Conservation (phyloP, 2,329 filamentous ascomycete genomes). For the Diaporthe ilicicola region DNA sequence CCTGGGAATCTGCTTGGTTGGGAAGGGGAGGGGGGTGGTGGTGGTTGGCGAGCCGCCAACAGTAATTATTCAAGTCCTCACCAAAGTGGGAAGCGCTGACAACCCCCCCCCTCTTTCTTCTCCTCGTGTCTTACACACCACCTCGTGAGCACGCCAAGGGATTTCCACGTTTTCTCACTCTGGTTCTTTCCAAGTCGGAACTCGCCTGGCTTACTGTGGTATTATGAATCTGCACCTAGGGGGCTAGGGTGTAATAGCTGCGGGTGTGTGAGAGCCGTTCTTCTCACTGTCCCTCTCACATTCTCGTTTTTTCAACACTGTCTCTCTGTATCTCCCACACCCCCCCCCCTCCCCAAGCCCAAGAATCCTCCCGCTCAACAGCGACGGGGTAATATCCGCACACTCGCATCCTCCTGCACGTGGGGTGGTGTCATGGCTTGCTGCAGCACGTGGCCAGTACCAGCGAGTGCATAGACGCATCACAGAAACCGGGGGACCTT, state of each 20-base stretch:
- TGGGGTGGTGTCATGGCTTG: not conserved
- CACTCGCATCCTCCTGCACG: constrained; percentile 25
- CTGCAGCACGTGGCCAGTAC: constrained; percentile 10
- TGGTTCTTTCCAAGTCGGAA: not conserved
- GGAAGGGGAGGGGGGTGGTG: not conserved
- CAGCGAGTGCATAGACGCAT: not conserved
- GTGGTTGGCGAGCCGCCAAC: not conserved
- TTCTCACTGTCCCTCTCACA: not conserved
- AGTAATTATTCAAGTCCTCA: too few species aligned
- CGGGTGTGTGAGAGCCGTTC: too few species aligned
- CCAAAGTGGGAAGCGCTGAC: too few species aligned
- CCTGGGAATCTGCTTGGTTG: constrained; percentile 17
- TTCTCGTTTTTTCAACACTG: not conserved
- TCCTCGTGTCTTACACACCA: constrained; percentile 13
- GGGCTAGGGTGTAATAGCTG: not conserved
- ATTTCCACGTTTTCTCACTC: constrained; percentile 13
- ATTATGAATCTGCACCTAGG: not conserved
- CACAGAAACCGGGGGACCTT: too few species aligned
- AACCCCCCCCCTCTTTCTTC: not conserved
- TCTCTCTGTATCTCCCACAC: not conserved
- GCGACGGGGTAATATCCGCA: constrained; percentile 31
- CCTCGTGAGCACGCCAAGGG: not conserved
- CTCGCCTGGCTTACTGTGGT: constrained; percentile 7
- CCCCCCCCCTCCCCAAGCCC: constrained; percentile 31
- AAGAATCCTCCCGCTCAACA: constrained; percentile 35